A percentile compares a stretch with the other conserved stretches of the same genome.
Evolutionary conservation across 2,329 filamentous ascomycete genomes (phyloP).

Genomic region (Claviceps fusiformis): DNA sequence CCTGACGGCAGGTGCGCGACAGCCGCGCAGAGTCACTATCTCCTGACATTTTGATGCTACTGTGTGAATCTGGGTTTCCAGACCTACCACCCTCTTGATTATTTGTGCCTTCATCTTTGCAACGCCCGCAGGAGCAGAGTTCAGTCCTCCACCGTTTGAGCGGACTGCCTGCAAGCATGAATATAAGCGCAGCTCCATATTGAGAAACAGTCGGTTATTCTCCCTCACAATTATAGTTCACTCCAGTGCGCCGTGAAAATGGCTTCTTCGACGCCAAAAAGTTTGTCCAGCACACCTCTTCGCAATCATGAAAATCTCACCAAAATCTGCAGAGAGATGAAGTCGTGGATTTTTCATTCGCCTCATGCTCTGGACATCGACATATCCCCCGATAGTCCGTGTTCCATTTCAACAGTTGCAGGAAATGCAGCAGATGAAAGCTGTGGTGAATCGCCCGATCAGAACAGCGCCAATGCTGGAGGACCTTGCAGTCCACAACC

Average conservation of each 20-base stretch:
- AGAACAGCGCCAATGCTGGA: not conserved
- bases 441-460: not conserved
- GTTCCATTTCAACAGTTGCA: not conserved
- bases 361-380: not conserved
- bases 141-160: not conserved
- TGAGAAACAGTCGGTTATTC: not conserved
- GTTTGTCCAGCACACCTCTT: not conserved
- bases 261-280: not conserved
- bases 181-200: not conserved
- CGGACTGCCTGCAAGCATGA: not conserved
- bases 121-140: not conserved
- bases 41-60: not conserved
- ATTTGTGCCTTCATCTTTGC: not conserved
- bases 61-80: not conserved
- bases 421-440: not conserved
- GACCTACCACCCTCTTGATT: not conserved
- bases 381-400: no score
- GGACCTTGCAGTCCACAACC: not conserved
- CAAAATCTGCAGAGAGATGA: slow-evolving; percentile 4
- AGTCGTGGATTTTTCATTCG: not conserved
- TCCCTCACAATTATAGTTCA: not conserved
- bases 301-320: not conserved
- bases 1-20: not conserved
- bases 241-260: not conserved
- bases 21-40: not conserved